phyloP scores from a whole-genome alignment of 345 rosid genomes.

The Turritis glabra region DNA sequence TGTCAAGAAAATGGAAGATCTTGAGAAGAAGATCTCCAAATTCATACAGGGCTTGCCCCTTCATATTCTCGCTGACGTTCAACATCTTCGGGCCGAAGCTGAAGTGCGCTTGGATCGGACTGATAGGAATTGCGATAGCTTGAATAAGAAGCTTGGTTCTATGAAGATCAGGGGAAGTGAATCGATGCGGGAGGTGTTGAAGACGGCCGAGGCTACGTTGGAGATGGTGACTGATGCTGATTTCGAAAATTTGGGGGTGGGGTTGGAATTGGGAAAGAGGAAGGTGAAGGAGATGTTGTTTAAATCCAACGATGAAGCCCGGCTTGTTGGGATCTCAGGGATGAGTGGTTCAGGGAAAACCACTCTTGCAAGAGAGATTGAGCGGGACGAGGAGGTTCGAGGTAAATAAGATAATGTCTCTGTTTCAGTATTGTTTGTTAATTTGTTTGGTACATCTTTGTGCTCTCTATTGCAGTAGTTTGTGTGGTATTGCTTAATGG shows the following conservation, averaged over 20 bases:
- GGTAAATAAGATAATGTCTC: conserved; percentile 32
- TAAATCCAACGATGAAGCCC: conserved; percentile 28
- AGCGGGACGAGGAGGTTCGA: conserved; percentile 56
- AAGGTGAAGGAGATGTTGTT: conserved; percentile 73
- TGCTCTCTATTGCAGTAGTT: not conserved
- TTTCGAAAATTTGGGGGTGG: conserved; percentile 41
- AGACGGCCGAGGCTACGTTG: conserved; percentile 44
- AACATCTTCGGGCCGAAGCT: conserved; percentile 50
- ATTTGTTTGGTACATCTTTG: not conserved
- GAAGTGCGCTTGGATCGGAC: conserved; percentile 56
- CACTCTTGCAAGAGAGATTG: conserved; percentile 69
- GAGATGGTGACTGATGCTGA: conserved; percentile 27
- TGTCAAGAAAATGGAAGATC: conserved; percentile 63
- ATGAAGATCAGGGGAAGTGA: conserved; percentile 72
- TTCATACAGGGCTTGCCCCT: not conserved
- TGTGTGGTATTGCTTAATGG: not conserved
- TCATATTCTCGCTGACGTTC: conserved; percentile 71
- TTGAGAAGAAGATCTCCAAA: conserved; percentile 30
- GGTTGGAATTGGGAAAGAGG: conserved; percentile 63
- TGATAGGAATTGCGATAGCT: conserved; percentile 42
- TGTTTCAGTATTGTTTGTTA: not conserved
- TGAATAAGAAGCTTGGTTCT: conserved; percentile 55
- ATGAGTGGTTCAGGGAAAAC: conserved; percentile 54
- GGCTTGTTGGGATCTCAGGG: conserved; percentile 70
- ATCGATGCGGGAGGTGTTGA: conserved; percentile 56